Conservation (phyloP, 441 rosid species). For the Jatropha podagrica region DNA sequence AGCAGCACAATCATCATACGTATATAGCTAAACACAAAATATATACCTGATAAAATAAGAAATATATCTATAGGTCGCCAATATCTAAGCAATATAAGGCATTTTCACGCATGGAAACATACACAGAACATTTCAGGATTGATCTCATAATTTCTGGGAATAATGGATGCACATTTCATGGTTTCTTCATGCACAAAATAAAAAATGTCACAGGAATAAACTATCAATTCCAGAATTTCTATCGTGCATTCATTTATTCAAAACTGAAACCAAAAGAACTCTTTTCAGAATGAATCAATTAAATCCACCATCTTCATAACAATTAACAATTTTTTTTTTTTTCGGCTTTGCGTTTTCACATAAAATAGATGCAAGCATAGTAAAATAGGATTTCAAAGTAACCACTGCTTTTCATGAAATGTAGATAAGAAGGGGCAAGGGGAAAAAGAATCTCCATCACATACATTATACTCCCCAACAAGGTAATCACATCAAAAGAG, state of each 20-base stretch:
- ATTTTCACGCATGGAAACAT: background rate
- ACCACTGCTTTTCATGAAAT: slow-evolving; percentile 32
- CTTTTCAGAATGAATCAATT: background rate
- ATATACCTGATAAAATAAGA: background rate
- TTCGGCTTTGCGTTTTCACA: background rate
- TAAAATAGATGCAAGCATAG: slow-evolving; percentile 24
- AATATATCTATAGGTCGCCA: background rate
- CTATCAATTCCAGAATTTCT: background rate
- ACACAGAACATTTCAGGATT: background rate
- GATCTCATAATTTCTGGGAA: background rate
- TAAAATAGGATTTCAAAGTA: slow-evolving; percentile 25
- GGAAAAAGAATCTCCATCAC: slow-evolving; percentile 34
- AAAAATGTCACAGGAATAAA: too few relatives aligned
- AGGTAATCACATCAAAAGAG: slow-evolving; percentile 29
- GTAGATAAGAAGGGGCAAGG: slow-evolving; percentile 26
- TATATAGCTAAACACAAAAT: background rate
- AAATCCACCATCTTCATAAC: slow-evolving; percentile 2
- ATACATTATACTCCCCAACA: slow-evolving; percentile 37
- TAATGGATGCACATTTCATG: background rate
- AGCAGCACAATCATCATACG: too few relatives aligned
- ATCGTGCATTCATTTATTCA: background rate
- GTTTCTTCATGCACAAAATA: too few relatives aligned
- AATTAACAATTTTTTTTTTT: background rate
- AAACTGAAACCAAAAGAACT: background rate
- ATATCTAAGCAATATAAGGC: background rate